These are phyloP conservation scores for Osmanthus fragrans DNA, from an alignment of 257 asterid species.

Conservation along the genomic window DNA sequence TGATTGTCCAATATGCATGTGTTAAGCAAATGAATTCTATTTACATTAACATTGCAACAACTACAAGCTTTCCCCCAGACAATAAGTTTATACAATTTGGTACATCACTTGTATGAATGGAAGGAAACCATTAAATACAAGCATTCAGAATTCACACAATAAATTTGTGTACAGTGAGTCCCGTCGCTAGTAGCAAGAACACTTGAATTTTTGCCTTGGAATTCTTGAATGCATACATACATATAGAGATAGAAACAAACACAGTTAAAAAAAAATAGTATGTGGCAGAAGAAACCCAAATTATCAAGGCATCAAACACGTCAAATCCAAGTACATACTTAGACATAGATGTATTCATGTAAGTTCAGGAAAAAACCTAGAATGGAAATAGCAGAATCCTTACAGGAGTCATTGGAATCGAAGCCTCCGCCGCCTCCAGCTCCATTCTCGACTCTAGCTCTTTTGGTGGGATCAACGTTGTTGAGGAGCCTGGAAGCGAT, in stretches of 20 bases:
- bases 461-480: slow-evolving; percentile 62
- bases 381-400: background rate
- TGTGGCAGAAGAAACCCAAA: background rate
- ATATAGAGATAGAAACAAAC: background rate
- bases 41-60: background rate
- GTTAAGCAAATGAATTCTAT: background rate
- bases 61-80: background rate
- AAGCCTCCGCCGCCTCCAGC: slow-evolving; percentile 49
- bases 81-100: background rate
- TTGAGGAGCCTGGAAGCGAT: slow-evolving; percentile 80
- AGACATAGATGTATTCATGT: background rate
- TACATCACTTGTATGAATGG: background rate
- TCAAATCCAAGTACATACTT: background rate
- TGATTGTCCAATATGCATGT: background rate
- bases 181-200: no score
- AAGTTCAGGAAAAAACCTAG: background rate
- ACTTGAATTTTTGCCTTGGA: background rate
- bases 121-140: background rate
- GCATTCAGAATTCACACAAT: background rate
- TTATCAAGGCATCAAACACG: background rate
- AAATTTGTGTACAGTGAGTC: background rate
- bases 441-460: slow-evolving; percentile 72
- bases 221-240: background rate
- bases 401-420: slow-evolving; percentile 50
- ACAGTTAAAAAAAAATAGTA: background rate